Base-by-base conservation (phyloP, 2,329 filamentous ascomycete species). In the Celoporthe dispersa region DNA sequence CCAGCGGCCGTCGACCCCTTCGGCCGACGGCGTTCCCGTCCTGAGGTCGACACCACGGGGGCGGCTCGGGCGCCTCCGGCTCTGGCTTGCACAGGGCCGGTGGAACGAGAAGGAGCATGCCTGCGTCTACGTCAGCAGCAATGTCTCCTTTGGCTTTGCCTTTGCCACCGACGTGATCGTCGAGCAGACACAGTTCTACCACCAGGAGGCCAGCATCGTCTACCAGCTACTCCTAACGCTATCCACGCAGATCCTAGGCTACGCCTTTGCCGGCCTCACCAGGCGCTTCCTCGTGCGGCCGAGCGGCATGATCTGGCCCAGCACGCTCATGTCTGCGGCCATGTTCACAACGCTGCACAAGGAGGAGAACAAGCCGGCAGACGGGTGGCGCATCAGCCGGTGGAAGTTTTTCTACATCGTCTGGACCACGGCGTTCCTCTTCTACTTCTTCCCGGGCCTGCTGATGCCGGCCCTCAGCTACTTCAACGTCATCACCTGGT, bases 81-180 rank as follows among this genome's bases (percentile, higher is more conserved):
- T 92, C 48, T 96, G 93, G 92, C 83, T 95, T 37, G 90, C 89
- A 1, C 93, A 95, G 79, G 93, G 93, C 3, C 85, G 83, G 48
- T 96, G 93, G 93, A 96, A 96, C 77, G 91, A 94, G 77, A 96
- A 96, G 78, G 93, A 96, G 78, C 93, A 96, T 79, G 92, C 91
- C 57, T 96, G 93, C 77, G 92, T 96, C 66, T 96, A 96, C 75
- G 93, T 96, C 75, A 94, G 91, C 83, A 95, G 92, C 81, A 96
- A 96, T 77, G 92, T 96, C 57, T 94, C 93, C 28, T 96, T 96
- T 78, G 93, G 93, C 1, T 96, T 96, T 80, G 93, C 93, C 35
- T 96, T 96, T 80, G 93, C 93, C 9, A 96, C 93, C 37, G 93
- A 96, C 81, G 91, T 96, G 70, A 96, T 97, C 74, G 92, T 97